These are phyloP conservation scores for Talaromyces islandicus DNA, from an alignment of 2,329 filamentous ascomycete species.

Conservation along the genomic window DNA sequence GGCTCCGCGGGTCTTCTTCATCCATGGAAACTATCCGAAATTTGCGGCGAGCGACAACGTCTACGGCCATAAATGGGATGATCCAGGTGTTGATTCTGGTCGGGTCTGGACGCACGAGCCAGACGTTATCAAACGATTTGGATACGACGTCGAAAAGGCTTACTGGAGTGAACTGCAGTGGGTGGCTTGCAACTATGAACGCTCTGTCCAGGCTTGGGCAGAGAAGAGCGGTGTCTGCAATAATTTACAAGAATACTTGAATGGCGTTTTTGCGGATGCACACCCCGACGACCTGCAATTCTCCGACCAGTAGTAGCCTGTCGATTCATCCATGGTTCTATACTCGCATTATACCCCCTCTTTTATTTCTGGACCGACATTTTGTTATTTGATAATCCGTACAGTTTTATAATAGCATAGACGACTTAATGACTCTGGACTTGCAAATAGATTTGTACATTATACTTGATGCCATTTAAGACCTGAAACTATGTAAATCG, in stretches of 20 bases:
- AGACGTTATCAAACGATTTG: conserved; percentile 29
- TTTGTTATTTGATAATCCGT: background rate
- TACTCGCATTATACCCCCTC: background rate
- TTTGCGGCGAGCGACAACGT: conserved; percentile 35
- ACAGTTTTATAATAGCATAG: background rate
- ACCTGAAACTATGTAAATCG: background rate
- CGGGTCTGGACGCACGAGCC: conserved; percentile 27
- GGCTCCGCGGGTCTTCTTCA: conserved; percentile 31
- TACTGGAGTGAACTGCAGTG: conserved; percentile 38
- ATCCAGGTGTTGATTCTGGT: conserved; percentile 28
- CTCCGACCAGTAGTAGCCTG: conserved; percentile 18
- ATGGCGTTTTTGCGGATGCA: conserved; percentile 21
- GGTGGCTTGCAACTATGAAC: conserved; percentile 33
- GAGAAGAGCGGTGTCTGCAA: conserved; percentile 15
- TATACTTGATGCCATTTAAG: background rate
- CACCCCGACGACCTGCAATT: conserved; percentile 29
- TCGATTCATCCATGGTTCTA: background rate
- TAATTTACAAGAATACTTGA: conserved; percentile 14
- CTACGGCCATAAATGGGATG: conserved; percentile 33
- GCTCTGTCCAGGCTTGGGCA: conserved; percentile 28
- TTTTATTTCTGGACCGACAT: background rate
- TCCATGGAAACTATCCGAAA: conserved; percentile 38
- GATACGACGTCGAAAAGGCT: conserved; percentile 32
- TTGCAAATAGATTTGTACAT: conserved; percentile 1
- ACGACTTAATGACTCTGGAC: background rate